Evolutionary conservation across 116 monocot species (phyloP).

Genomic region (Thalassia testudinum): DNA sequence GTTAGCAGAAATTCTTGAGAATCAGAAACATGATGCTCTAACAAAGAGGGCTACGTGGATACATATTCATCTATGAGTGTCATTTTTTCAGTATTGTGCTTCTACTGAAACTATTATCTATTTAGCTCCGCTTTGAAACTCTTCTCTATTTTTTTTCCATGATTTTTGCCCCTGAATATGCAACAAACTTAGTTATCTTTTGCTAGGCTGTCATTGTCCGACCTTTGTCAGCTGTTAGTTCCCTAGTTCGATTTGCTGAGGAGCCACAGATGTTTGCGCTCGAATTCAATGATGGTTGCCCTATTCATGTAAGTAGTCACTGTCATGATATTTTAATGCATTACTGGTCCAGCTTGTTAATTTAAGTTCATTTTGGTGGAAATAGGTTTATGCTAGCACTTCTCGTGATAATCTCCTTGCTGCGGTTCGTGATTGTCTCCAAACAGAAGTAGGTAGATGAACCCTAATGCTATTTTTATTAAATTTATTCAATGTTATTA

Average conservation of each 20-base stretch:
- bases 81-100: too few relatives aligned
- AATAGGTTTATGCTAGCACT: conserved; percentile 93
- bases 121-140: too few relatives aligned
- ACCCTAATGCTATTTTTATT: background rate
- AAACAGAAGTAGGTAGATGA: conserved; percentile 69
- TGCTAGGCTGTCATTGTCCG: conserved; percentile 93
- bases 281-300: conserved; percentile 99
- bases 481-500: too few relatives aligned
- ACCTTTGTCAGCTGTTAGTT: conserved; percentile 68
- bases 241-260: conserved; percentile 94
- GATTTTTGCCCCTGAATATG: too few relatives aligned
- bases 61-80: too few relatives aligned
- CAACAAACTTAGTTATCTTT: background rate
- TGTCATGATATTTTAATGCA: background rate
- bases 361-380: conserved; percentile 3
- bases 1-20: too few relatives aligned
- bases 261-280: conserved; percentile 99
- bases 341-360: background rate
- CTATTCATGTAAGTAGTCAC: conserved; percentile 63
- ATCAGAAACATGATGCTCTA: too few relatives aligned
- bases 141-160: too few relatives aligned
- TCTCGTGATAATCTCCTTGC: conserved; percentile 96
- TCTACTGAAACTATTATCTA: too few relatives aligned
- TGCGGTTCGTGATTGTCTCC: conserved; percentile 82
- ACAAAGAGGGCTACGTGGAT: too few relatives aligned